phyloP scores from a whole-genome alignment of 768 basidiomycete genomes.

The Tubosaeta sp. region DNA sequence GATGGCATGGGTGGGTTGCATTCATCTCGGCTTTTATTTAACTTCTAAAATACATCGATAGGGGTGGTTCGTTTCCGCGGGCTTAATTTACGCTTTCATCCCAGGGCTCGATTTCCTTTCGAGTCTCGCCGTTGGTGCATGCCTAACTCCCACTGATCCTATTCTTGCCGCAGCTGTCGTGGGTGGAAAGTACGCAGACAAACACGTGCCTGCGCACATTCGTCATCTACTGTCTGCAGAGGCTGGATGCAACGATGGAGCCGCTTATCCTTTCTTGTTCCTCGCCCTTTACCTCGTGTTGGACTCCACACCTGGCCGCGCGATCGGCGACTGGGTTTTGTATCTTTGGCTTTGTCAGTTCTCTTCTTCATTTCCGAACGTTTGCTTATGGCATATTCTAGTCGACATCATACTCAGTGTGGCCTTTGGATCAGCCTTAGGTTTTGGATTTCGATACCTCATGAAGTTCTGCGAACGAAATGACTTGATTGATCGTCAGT shows the following conservation, averaged over 20 bases:
- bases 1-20: slow-evolving; percentile 72
- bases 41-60: slow-evolving; percentile 25
- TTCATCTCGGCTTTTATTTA: not conserved
- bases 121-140: slow-evolving; percentile 85
- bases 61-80: slow-evolving; percentile 95
- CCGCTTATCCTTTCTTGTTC: slow-evolving; percentile 92
- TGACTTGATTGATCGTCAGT: slow-evolving; percentile 88
- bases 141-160: slow-evolving; percentile 78
- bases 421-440: slow-evolving; percentile 69
- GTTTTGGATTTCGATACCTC: slow-evolving; percentile 76
- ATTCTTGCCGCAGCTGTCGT: slow-evolving; percentile 50
- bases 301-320: slow-evolving; percentile 54
- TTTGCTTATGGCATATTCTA: slow-evolving; percentile 26
- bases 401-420: slow-evolving; percentile 78
- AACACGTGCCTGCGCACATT: slow-evolving; percentile 88
- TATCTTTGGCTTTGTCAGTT: slow-evolving; percentile 79
- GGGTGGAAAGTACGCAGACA: slow-evolving; percentile 96
- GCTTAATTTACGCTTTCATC: slow-evolving; percentile 86
- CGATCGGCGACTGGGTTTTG: slow-evolving; percentile 86
- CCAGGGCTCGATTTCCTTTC: slow-evolving; percentile 88
- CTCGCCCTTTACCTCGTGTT: slow-evolving; percentile 84
- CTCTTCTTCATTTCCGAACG: not conserved
- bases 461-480: slow-evolving; percentile 91
- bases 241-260: slow-evolving; percentile 94
- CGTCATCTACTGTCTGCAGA: slow-evolving; percentile 66